Evolutionary conservation across 768 basidiomycete species (phyloP).

Genomic region (Pleurotus ostreatus): DNA sequence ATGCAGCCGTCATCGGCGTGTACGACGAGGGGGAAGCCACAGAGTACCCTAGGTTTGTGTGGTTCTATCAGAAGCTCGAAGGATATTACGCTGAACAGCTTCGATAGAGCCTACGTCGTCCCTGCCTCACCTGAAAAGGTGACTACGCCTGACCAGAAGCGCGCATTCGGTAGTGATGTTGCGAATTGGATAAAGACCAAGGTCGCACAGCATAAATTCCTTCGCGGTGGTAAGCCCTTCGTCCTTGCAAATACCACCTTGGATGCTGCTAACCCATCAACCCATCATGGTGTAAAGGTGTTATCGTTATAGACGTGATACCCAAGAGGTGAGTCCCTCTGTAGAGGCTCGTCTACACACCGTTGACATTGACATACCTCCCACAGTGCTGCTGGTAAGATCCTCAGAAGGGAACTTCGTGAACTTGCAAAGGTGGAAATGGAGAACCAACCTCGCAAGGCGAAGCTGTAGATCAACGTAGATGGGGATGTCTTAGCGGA

Average conservation of each 20-base stretch:
- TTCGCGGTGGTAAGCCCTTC: conserved; percentile 58
- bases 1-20: conserved; percentile 80
- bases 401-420: conserved; percentile 73
- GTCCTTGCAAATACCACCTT: not conserved
- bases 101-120: conserved; percentile 58
- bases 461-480: not conserved
- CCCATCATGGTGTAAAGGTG: conserved; percentile 40
- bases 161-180: conserved; percentile 45
- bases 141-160: conserved; percentile 30
- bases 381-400: conserved; percentile 79
- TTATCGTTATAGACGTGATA: conserved; percentile 55
- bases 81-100: no score
- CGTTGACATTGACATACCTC: not conserved
- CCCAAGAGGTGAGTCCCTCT: conserved; percentile 57
- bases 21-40: conserved; percentile 65
- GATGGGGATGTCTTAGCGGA: no score
- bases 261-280: no score
- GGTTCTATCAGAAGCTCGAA: no score
- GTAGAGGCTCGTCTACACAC: not conserved
- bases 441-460: not conserved
- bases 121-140: conserved; percentile 36
- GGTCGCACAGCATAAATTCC: conserved; percentile 70
- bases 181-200: conserved; percentile 63
- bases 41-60: conserved; percentile 67
- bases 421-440: conserved; percentile 61